These are phyloP conservation scores for Cyanophora paradoxa DNA, from an alignment of 78 protist species.

Conservation along the genomic window DNA sequence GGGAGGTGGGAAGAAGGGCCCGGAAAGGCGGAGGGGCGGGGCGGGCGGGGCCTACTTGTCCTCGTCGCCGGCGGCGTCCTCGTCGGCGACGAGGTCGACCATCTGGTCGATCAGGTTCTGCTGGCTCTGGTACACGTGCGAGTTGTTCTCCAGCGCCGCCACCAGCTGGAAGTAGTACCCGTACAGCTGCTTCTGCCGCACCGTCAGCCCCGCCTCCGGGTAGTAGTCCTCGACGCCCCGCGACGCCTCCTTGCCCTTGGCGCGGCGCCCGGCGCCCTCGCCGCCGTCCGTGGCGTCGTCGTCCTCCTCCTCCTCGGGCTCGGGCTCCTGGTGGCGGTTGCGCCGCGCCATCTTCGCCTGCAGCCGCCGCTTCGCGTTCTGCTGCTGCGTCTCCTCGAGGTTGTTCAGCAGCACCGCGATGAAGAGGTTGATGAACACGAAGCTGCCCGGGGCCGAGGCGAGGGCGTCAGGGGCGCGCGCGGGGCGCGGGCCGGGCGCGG, in stretches of 20 bases:
- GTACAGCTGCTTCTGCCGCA: neutral
- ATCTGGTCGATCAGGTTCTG: neutral
- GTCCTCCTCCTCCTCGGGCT: too few species aligned
- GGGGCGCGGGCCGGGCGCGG: too few species aligned
- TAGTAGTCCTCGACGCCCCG: neutral
- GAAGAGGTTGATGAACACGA: slow-evolving; percentile 21
- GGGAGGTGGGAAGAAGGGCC: too few species aligned
- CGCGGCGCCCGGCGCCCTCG: too few species aligned
- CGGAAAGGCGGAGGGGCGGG: too few species aligned
- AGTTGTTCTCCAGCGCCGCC: neutral
- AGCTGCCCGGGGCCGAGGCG: too few species aligned
- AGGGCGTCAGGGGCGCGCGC: too few species aligned
- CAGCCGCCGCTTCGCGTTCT: neutral
- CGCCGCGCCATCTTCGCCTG: neutral
- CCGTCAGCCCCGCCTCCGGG: neutral
- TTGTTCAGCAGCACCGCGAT: slow-evolving; percentile 22
- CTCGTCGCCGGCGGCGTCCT: too few species aligned
- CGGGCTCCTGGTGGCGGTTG: too few species aligned
- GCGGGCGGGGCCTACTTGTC: too few species aligned
- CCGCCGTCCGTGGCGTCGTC: too few species aligned
- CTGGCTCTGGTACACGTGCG: neutral
- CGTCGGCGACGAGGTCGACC: slow-evolving; percentile 6
- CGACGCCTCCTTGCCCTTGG: neutral
- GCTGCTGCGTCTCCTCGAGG: neutral
- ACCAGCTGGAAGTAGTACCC: neutral